Evolutionary conservation across 164 flowering plant species (phyloP), one percentile per base, ranked within the genome.

Genomic region (Pachysandra terminalis): DNA sequence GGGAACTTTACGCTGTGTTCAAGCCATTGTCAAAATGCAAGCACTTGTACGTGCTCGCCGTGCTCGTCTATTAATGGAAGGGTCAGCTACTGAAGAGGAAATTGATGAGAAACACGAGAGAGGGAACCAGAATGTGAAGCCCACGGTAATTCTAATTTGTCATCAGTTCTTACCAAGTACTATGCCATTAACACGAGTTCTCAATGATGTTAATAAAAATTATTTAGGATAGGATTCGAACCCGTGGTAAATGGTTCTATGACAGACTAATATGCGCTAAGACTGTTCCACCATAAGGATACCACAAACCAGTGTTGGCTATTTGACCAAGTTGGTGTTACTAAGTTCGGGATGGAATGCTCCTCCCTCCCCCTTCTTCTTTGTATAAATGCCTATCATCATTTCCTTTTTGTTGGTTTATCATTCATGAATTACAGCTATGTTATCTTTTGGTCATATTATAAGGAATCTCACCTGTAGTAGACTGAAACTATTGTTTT

Each of bases 11-110:
- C 90, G 91, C 22, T 93, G 98, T 73, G 85, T 88, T 60, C 95
- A 86, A 72, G 98, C 96, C 74, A 88, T 95, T 75, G 76, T 83
- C 70, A 92, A 92, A 79, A 82, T 95, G 88, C 99, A 92, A 81
- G 81, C 83, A 66, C 90, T 95, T 69, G 96, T 92, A 26, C 93
- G 98, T 73, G 90, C 91, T 61, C 89, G 90, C 48, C 81, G 67
- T 71, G 82, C 82, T 66, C 84, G 82, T 35, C 19, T 64, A 35
- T 73, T 71, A 19, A 21, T 28, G 0, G 81, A 75, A 73, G 78
- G 72, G 28, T 73, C 80, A 16, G 28, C 27, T 62, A 53, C 41
- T 63, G 80, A 79, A 53, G 77, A 73, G 65, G 78, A 67, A 59
- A 37, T 40, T 4, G 73, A 40, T 57, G 73, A 59, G 59, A 75